These are phyloP conservation scores for Aspergillus sergii DNA, from an alignment of 2,329 filamentous ascomycete genomes.

Conservation along the genomic window DNA sequence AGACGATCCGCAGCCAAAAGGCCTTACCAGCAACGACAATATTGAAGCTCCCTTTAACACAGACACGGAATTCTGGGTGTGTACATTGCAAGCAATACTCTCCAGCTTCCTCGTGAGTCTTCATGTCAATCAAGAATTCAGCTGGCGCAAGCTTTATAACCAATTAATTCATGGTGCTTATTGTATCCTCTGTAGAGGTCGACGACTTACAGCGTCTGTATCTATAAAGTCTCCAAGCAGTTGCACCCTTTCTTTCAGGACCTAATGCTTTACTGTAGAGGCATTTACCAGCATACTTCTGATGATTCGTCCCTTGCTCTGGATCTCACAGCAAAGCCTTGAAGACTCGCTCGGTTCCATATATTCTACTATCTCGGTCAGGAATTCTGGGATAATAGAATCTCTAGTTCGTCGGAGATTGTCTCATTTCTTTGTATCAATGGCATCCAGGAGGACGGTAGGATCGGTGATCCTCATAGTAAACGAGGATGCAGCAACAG, in stretches of 20 bases:
- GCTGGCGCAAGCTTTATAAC: slow-evolving; percentile 43
- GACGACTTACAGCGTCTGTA: slow-evolving; percentile 36
- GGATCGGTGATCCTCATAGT: slow-evolving; percentile 48
- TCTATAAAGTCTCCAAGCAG: slow-evolving; percentile 50
- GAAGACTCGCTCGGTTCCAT: slow-evolving; percentile 16
- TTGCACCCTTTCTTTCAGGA: slow-evolving; percentile 41
- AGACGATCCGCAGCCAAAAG: slow-evolving; percentile 53
- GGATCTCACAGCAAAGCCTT: neutral
- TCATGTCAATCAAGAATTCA: slow-evolving; percentile 36
- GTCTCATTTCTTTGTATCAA: slow-evolving; percentile 28
- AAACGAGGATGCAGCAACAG: slow-evolving; percentile 52
- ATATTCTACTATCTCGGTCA: neutral
- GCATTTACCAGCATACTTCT: neutral
- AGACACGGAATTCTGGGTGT: slow-evolving; percentile 44
- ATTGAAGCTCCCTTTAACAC: slow-evolving; percentile 38
- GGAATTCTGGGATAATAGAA: neutral
- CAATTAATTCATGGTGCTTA: neutral
- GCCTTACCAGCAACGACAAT: slow-evolving; percentile 51
- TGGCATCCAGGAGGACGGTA: slow-evolving; percentile 28
- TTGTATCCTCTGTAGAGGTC: neutral
- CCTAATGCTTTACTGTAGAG: neutral
- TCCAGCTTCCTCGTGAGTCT: slow-evolving; percentile 38
- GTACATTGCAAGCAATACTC: slow-evolving; percentile 46
- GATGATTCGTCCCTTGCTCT: neutral
- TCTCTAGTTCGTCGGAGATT: neutral